Percentiles rank a stretch among this genome's conserved stretches.
phyloP scores from a whole-genome alignment of 2,329 filamentous ascomycete species.

The Setomelanomma holmii region DNA sequence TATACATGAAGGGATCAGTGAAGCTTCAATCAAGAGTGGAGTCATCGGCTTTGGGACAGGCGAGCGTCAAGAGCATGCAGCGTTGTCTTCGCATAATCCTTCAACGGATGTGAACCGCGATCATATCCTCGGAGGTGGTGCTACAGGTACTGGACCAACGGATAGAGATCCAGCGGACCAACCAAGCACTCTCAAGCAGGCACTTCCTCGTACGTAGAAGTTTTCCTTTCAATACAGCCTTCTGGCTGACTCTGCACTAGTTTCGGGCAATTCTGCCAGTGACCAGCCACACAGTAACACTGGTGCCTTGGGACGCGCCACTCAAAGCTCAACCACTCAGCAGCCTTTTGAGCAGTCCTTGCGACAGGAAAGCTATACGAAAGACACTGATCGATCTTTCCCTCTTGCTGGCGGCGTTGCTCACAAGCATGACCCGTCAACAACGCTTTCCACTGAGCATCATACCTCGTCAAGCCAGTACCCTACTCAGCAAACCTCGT shows the following conservation, averaged over 20 bases:
- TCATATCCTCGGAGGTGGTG: constrained; percentile 27
- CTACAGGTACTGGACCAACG: constrained; percentile 13
- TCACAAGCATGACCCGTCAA: constrained; percentile 7
- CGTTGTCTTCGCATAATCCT: constrained; percentile 21
- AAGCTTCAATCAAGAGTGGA: constrained; percentile 50
- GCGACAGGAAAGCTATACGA: constrained; percentile 22
- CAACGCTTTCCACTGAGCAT: constrained; percentile 5
- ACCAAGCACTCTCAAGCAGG: constrained; percentile 4
- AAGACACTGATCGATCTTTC: constrained; percentile 41
- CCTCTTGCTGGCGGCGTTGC: constrained; percentile 45
- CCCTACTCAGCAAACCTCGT: constrained; percentile 2
- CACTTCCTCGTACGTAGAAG: constrained; percentile 30
- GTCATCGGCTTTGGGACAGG: constrained; percentile 44
- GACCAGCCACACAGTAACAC: constrained; percentile 8
- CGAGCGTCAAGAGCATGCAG: constrained; percentile 31
- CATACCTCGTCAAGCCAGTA: background rate
- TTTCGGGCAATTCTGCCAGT: constrained; percentile 3
- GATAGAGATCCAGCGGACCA: constrained; percentile 7
- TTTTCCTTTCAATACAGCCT: background rate
- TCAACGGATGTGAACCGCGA: constrained; percentile 16
- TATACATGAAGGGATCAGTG: constrained; percentile 31
- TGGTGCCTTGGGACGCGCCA: background rate
- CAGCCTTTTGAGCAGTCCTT: constrained; percentile 16
- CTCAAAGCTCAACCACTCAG: constrained; percentile 1
- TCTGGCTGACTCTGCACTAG: constrained; percentile 13